Base-by-base conservation (phyloP, 306 rosid genomes). In the Malus fusca region DNA sequence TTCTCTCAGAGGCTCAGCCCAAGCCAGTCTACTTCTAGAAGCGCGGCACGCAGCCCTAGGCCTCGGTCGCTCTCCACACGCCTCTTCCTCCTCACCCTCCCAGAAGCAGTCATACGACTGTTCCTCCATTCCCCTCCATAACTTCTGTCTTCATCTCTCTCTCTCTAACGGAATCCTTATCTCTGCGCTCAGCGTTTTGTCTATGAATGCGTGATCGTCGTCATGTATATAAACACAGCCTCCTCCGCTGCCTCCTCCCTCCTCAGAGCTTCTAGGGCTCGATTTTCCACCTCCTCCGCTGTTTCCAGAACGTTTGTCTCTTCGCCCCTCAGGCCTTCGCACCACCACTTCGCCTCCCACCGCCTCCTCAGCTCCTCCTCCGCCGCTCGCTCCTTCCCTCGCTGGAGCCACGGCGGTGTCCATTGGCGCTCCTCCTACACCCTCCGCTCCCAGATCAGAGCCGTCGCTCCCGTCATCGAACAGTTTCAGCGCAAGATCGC, bases 401-500 rank as follows among this genome's bases (percentile, higher is more conserved):
- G 92, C 8, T 93, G 93, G 96, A 91, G 97, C 75, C 97, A 89
- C 84, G 85, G 91, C 67, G 85, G 91, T 56, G 81, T 87, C 66
- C 84, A 59, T n/a, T 90, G 96, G 97, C 80, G 90, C 68, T 84
- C 93, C 43, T 88, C 93, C 1, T 61, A 74, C 82, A 77, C 87
- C 67, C 88, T 89, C 44, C 93, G 96, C 61, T 82, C 93, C 62
- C 97, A 93, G 96, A 89, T 93, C 97, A 89, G 96, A 79, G 87
- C 96, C 26, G 71, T 77, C 6, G 85, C 97, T 82, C 98, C 98
- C 3, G 83, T 86, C 48, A 82, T 93, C 61, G 92, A 89, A 77
- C 97, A 78, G 11, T 84, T 89, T 46, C 92, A 91, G 51, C 92
- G 98, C 75, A 89, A 81, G 79, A 83, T 91, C 84, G 89, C 98